A percentile compares a stretch with the other conserved stretches of the same genome.
Conservation (phyloP, 257 asterid species). For the Nicotiana attenuata region DNA sequence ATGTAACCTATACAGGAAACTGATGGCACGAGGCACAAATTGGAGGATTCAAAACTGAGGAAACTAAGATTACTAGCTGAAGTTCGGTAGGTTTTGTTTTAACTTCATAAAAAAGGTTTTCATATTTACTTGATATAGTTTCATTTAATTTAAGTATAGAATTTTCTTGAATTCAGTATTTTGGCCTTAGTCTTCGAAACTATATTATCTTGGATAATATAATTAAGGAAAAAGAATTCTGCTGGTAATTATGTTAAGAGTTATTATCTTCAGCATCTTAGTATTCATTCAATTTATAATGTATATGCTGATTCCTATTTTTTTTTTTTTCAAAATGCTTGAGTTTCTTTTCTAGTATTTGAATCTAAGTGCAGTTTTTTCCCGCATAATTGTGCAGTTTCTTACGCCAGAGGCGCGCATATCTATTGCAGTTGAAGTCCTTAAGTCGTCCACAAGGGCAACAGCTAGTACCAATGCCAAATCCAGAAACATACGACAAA, state of each 20-base stretch:
- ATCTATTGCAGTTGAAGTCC: constrained; percentile 38
- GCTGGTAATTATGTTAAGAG: not conserved
- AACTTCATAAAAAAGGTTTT: not conserved
- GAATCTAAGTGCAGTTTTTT: not conserved
- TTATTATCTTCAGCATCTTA: not conserved
- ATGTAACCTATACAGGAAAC: constrained; percentile 43
- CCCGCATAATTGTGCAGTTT: constrained; percentile 35
- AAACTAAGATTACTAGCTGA: constrained; percentile 60
- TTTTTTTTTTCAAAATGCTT: not conserved
- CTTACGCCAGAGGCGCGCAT: constrained; percentile 39
- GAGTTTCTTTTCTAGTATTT: not conserved
- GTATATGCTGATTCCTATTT: not conserved
- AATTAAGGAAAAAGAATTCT: not conserved
- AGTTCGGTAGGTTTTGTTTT: constrained; percentile 52
- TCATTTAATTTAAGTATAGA: not conserved
- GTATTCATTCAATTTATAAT: not conserved
- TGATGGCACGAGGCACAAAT: constrained; percentile 38
- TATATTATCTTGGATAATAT: not conserved
- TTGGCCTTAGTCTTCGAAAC: not conserved
- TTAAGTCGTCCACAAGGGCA: constrained; percentile 24
- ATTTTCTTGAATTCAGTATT: not conserved
- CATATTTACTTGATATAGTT: not conserved
- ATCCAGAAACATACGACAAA: constrained; percentile 23
- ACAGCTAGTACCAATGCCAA: constrained; percentile 13
- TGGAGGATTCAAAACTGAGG: constrained; percentile 48